Percentiles rank a stretch among this genome's conserved stretches.
Evolutionary conservation across 2,329 filamentous ascomycete species (phyloP).

Genomic region (Lomentospora prolificans): DNA sequence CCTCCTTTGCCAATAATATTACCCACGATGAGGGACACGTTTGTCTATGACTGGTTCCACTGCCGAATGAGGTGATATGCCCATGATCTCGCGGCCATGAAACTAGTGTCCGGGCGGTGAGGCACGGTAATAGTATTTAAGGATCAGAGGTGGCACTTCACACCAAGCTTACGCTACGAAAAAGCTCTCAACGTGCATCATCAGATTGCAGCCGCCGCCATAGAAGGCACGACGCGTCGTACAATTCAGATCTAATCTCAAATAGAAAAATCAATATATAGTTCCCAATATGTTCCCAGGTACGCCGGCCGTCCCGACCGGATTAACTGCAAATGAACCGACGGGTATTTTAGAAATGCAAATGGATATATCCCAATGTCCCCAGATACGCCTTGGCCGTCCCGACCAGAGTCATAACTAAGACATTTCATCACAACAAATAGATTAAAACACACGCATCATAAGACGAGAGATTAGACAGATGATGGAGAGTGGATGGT

Average conservation of each 20-base stretch:
- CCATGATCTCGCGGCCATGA: no score
- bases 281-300: slow-evolving; percentile 1
- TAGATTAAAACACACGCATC: neutral
- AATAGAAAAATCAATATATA: neutral
- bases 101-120: no score
- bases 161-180: no score
- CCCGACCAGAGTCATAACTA: slow-evolving; percentile 4
- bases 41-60: neutral
- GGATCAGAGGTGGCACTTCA: no score
- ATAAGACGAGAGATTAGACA: neutral
- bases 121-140: no score
- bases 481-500: neutral
- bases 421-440: neutral
- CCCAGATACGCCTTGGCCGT: slow-evolving; percentile 4
- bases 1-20: no score
- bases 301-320: neutral
- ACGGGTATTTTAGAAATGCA: slow-evolving; percentile 3
- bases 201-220: neutral
- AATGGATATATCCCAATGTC: slow-evolving; percentile 4
- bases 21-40: no score
- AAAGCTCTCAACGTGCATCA: neutral
- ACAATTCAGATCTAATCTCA: neutral
- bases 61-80: no score
- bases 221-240: neutral
- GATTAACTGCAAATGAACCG: slow-evolving; percentile 2